Evolutionary conservation across 495 filamentous ascomycete genomes (phyloP).

Genomic region (Hypoxylon cercidicola): DNA sequence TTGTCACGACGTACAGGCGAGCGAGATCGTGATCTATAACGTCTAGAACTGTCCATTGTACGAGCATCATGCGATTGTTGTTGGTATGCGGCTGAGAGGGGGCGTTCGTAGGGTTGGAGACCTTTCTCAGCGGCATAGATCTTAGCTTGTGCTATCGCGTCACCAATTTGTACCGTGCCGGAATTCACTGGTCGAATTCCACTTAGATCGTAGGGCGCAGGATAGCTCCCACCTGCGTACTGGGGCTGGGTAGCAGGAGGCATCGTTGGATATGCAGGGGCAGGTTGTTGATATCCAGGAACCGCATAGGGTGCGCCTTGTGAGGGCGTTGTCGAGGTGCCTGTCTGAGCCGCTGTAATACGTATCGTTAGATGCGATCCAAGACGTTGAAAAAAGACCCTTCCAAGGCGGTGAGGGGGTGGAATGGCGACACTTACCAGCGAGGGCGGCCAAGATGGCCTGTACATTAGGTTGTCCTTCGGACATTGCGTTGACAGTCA

Average conservation of each 20-base stretch:
- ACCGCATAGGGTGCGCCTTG: slow-evolving; percentile 49
- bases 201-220: slow-evolving; percentile 73
- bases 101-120: slow-evolving; percentile 63
- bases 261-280: slow-evolving; percentile 33
- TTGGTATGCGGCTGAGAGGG: slow-evolving; percentile 51
- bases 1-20: slow-evolving; percentile 74
- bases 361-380: slow-evolving; percentile 24
- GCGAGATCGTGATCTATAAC: slow-evolving; percentile 72
- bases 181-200: slow-evolving; percentile 77
- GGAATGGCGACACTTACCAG: slow-evolving; percentile 20
- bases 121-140: slow-evolving; percentile 78
- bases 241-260: slow-evolving; percentile 48
- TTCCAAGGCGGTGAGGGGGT: no score
- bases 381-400: no score
- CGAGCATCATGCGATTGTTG: slow-evolving; percentile 49
- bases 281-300: slow-evolving; percentile 54
- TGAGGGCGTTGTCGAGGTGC: slow-evolving; percentile 43
- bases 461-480: slow-evolving; percentile 28
- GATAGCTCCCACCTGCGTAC: slow-evolving; percentile 56
- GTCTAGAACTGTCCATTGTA: slow-evolving; percentile 51
- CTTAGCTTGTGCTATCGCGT: slow-evolving; percentile 78
- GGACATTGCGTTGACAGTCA: slow-evolving; percentile 11
- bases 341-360: slow-evolving; percentile 25
- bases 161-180: slow-evolving; percentile 76
- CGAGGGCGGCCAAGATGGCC: slow-evolving; percentile 26